Base-by-base conservation (phyloP, 73 alveolate species). In the Paraurostyla sp. region DNA sequence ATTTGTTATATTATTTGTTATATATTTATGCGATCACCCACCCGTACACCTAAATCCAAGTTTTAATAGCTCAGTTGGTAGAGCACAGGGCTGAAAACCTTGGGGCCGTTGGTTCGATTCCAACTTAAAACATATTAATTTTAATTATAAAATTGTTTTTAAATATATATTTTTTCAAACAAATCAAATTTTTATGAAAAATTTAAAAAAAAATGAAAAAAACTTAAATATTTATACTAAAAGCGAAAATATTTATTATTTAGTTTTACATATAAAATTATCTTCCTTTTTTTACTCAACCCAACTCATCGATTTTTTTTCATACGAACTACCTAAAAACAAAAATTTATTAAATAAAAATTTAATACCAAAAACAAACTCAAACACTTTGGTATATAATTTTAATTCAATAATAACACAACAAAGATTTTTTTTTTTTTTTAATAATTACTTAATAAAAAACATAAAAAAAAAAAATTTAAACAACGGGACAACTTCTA, bases 71-170 rank as follows among this genome's bases (percentile, higher is more conserved):
- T 56, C 71, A 56, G 71, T 56, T 56, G 71, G 71, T 22, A 56
- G 71, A 56, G 71, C 71, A 56, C 71, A 56, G 71, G 71, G 71
- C 71, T 56, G 71, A 56, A 56, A 56, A 56, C 71, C 71, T 56
- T 56, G 71, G 71, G 71, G 71, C 71, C 71, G 71, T 56, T 56
- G 71, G 71, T 56, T 56, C 71, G 71, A 56, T 56, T 22, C 81
- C 81, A 63, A 35, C 81, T 63, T 63, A 63, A 30, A 63, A 63
- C 81, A 63, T 63, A 25, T 63, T n/a, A 30, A 25, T 23, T 63
- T 35, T 35, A 15, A 30, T 35, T 30, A 30, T 23, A 63, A 63
- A 7, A 18, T 35, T 18, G 16, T 35, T 63, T 35, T 63, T 63
- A 30, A 30, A 63, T 63, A 63, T 30, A 63, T 63, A 11, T 63